These are phyloP conservation scores for Fusarium robinianum DNA, from an alignment of 2,329 filamentous ascomycete species.

Conservation along the genomic window DNA sequence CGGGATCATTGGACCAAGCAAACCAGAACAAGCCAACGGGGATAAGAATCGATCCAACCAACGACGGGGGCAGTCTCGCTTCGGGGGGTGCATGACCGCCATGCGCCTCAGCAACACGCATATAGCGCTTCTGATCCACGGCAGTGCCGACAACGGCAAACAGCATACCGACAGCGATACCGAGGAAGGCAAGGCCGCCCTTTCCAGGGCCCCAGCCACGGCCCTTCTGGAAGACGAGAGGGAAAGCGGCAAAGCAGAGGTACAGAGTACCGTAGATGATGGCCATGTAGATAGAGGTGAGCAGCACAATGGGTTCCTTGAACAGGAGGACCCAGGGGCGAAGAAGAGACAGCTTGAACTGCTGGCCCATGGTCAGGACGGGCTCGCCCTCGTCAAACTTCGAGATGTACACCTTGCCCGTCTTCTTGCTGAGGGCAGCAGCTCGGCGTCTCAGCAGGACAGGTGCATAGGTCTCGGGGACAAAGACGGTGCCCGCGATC, in stretches of 20 bases:
- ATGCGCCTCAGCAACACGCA: slow-evolving; percentile 46
- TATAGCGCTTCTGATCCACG: slow-evolving; percentile 59
- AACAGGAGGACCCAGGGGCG: slow-evolving; percentile 69
- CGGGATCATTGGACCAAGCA: slow-evolving; percentile 63
- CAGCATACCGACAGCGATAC: slow-evolving; percentile 66
- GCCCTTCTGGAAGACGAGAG: slow-evolving; percentile 63
- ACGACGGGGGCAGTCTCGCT: slow-evolving; percentile 61
- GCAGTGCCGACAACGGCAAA: slow-evolving; percentile 58
- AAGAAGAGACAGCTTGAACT: slow-evolving; percentile 60
- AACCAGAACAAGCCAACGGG: slow-evolving; percentile 69
- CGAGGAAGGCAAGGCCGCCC: slow-evolving; percentile 65
- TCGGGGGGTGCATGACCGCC: slow-evolving; percentile 67
- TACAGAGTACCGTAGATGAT: slow-evolving; percentile 61
- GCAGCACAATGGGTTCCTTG: slow-evolving; percentile 67
- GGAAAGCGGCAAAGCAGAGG: slow-evolving; percentile 59
- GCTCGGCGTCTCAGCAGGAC: slow-evolving; percentile 60
- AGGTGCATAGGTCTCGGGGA: slow-evolving; percentile 66
- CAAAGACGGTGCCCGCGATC: slow-evolving; percentile 53
- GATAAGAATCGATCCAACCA: slow-evolving; percentile 62
- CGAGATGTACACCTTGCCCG: slow-evolving; percentile 60
- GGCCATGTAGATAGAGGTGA: slow-evolving; percentile 67
- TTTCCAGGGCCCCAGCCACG: slow-evolving; percentile 63
- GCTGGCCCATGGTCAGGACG: slow-evolving; percentile 48
- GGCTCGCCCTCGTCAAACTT: slow-evolving; percentile 51
- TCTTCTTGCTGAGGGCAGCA: slow-evolving; percentile 53